These are phyloP conservation scores for Phialemonium atrogriseum DNA, from an alignment of 2,329 filamentous ascomycete species.

Conservation along the genomic window DNA sequence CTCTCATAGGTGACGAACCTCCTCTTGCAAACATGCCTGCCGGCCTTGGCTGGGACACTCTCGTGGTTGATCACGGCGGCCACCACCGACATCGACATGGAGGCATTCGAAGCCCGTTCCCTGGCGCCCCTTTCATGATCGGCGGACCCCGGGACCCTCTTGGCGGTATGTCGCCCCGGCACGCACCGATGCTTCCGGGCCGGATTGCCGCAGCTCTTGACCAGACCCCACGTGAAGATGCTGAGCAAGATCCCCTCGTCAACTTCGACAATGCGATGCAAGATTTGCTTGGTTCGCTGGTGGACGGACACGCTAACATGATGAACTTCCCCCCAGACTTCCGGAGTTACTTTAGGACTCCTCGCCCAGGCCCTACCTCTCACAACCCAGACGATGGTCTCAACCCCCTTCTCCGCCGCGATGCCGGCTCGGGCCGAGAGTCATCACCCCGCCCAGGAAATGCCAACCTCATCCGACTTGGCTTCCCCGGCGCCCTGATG, in stretches of 20 bases:
- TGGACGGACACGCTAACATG: conserved; percentile 4
- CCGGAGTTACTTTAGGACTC: conserved; percentile 40
- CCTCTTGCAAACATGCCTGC: conserved; percentile 33
- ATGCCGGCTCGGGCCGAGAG: conserved; percentile 33
- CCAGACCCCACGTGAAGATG: too few relatives aligned
- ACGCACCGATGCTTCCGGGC: too few relatives aligned
- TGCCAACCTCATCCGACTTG: conserved; percentile 44
- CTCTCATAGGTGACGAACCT: conserved; percentile 28
- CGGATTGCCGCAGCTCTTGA: too few relatives aligned
- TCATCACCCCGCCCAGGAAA: conserved; percentile 37
- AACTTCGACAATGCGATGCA: conserved; percentile 5
- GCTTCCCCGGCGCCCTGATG: conserved; percentile 38
- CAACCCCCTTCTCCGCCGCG: conserved; percentile 76
- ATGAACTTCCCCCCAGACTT: conserved; percentile 28
- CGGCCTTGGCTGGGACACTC: conserved; percentile 49
- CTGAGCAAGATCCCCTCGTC: too few relatives aligned
- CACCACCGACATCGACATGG: conserved; percentile 47
- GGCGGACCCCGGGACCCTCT: conserved; percentile 46
- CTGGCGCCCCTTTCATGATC: conserved; percentile 42
- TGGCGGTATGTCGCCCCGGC: conserved; percentile 32
- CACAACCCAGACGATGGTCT: conserved; percentile 66
- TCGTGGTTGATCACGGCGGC: conserved; percentile 40
- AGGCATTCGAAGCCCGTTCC: conserved; percentile 50
- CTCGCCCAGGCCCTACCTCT: conserved; percentile 27
- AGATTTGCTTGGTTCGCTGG: conserved; percentile 5